Base-by-base conservation (phyloP, 306 rosid species). In the Cucurbita moschata region DNA sequence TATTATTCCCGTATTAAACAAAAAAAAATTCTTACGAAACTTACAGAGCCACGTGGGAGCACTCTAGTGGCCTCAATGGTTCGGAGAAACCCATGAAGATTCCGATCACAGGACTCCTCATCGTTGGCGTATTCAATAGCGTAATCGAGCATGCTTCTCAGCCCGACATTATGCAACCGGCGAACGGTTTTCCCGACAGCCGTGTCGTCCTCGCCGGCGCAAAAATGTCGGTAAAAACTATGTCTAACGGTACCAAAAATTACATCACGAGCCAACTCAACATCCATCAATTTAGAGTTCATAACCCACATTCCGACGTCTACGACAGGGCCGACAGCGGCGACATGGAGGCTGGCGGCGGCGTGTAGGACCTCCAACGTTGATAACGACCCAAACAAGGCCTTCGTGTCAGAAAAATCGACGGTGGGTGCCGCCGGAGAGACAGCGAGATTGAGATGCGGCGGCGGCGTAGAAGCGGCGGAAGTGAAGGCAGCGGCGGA, bases 141-240 rank as follows among this genome's bases (percentile, higher is more conserved):
- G 51, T 95, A 95, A 16, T 81, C 92, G 0, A 91, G 87, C 97
- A 95, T 95, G 26, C 92, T 88, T 1, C 99, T 79, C 7, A 95
- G 74, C 0, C 97, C 97, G 0, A 79, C 87, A 4, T 81, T 81
- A 50, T 82, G 78, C 0, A 95, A 65, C 3, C 72, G 49, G 5
- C 75, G 13, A 4, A 91, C 86, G 49, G 87, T 81, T 1, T 30
- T 6, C 0, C 83, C 85, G 19, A 94, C 88, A 5, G 86, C 77
- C 18, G 0, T 40, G 3, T 87, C 73, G 11, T 95, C 91, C 58
- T 89, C 90, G 4, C 99, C 99, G 72, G 96, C 97, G 61, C 99
- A 95, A 21, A 95, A 95, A 18, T 91, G 88, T 11, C 71, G 80
- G 73, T 66, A 94, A 26, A 94, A 87, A 10, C 87, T 83, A 56